phyloP scores from a whole-genome alignment of 2,329 filamentous ascomycete species.

The Trichoderma atrobrunneum region DNA sequence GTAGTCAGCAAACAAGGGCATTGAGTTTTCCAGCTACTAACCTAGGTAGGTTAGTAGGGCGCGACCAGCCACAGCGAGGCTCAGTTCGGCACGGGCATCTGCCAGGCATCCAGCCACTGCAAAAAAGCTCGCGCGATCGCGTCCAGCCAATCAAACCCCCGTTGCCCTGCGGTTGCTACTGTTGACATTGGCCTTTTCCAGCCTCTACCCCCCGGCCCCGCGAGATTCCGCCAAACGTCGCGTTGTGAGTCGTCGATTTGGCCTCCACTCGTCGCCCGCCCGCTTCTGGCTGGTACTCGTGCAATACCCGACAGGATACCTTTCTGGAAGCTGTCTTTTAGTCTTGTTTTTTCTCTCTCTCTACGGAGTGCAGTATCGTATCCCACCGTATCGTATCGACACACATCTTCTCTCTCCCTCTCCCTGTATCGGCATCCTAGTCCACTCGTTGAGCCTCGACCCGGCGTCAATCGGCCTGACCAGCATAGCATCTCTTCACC shows the following conservation, averaged over 20 bases:
- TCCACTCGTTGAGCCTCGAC: slow-evolving; percentile 16
- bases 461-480: background rate
- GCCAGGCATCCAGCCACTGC: slow-evolving; percentile 1
- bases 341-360: slow-evolving; percentile 14
- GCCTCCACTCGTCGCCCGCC: slow-evolving; percentile 21
- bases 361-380: slow-evolving; percentile 3
- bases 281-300: slow-evolving; percentile 3
- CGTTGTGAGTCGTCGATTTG: slow-evolving; percentile 24
- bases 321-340: slow-evolving; percentile 18
- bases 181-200: slow-evolving; percentile 41
- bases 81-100: background rate
- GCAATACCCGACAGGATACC: slow-evolving; percentile 10
- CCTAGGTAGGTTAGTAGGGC: background rate
- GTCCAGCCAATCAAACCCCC: slow-evolving; percentile 42
- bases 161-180: slow-evolving; percentile 59
- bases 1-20: background rate
- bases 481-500: background rate
- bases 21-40: background rate
- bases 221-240: slow-evolving; percentile 23
- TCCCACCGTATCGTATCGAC: background rate
- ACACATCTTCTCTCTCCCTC: background rate
- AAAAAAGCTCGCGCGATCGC: slow-evolving; percentile 22
- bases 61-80: slow-evolving; percentile 13
- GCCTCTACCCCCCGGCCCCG: slow-evolving; percentile 25
- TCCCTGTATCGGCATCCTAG: slow-evolving; percentile 8